Conservation (phyloP, 306 rosid genomes). For the Cucurbita argyrosperma region DNA sequence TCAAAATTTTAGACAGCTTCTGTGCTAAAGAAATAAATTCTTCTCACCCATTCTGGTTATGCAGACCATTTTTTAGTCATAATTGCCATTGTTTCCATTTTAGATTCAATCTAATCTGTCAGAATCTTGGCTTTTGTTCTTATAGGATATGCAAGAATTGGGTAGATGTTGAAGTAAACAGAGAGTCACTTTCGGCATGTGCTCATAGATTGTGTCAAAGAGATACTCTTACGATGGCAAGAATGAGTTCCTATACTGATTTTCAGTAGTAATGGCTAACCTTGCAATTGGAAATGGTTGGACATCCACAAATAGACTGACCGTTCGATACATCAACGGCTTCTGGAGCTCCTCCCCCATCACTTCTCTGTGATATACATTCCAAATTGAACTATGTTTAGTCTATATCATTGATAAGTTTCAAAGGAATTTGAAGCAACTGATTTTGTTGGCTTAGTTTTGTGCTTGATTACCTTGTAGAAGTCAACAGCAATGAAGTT, state of each 20-base stretch:
- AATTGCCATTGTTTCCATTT: neutral
- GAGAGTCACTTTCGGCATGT: neutral
- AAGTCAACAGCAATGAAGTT: slow-evolving; percentile 80
- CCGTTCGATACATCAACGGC: slow-evolving; percentile 56
- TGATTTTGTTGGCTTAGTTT: neutral
- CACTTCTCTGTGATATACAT: slow-evolving; percentile 45
- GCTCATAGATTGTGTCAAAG: neutral
- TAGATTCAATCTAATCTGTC: neutral
- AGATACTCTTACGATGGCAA: neutral
- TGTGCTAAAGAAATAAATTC: neutral
- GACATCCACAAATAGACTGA: slow-evolving; percentile 51
- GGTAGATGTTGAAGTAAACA: neutral
- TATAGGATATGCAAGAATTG: neutral
- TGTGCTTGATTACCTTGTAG: slow-evolving; percentile 39
- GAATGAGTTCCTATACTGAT: neutral
- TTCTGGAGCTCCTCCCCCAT: slow-evolving; percentile 59
- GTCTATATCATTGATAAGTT: neutral
- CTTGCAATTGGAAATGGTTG: slow-evolving; percentile 48
- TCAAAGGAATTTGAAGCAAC: neutral
- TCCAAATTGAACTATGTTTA: neutral
- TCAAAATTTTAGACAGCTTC: neutral
- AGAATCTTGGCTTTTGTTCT: neutral
- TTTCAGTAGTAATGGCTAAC: slow-evolving; percentile 15
- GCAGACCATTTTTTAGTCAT: neutral
- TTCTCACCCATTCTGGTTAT: neutral